Evolutionary conservation across 108 stramenopile species (phyloP), one percentile per base, ranked within the genome.

Genomic region (Cafeteria roenbergensis): DNA sequence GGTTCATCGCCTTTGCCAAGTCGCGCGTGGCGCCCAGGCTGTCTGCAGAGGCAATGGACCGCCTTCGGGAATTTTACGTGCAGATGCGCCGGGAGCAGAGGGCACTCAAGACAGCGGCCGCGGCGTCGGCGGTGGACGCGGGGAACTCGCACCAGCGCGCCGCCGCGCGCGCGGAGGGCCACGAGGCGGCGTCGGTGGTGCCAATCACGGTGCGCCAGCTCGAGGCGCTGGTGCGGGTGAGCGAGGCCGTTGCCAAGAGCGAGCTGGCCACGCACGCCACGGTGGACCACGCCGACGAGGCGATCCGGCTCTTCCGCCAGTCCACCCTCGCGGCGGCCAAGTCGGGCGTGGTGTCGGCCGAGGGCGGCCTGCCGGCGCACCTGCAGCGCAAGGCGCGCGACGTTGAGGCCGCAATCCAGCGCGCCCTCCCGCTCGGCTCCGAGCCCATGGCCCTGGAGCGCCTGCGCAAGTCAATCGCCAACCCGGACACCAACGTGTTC

Each of bases 161-260:
- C 56, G 12, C 14, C 22, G 59, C 9, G n/a, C 29, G 59, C 34
- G 30, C 29, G 59, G 59, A 2, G 17, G 32, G 12, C 33, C 22
- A 6, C 59, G 2, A 22, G 22, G 62, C 30, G 8, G 85, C 83
- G 65, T 78, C 87, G 21, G 79, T 84, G 20, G 91, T 99, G 42
- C 97, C 97, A 36, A 96, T 99, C 75, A 99, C 97, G 1, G 93
- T 96, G 9, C 88, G 97, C 34, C 97, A 99, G 81, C 83, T 99
- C n/a, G 97, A 99, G 77, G 97, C 97, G 29, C 77, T 99, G 35
- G 92, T 99, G 25, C 90, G 97, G 27, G 70, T 99, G 8, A 86
- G 87, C 0, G 97, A 99, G 76, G 84, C 88, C 53, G 77, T 96
- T 28, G 95, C 97, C 34, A 96, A 96, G 78, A 89, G 96, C 87